Conservation (phyloP, 2,329 filamentous ascomycete species). For the Rosellinia necatrix region DNA sequence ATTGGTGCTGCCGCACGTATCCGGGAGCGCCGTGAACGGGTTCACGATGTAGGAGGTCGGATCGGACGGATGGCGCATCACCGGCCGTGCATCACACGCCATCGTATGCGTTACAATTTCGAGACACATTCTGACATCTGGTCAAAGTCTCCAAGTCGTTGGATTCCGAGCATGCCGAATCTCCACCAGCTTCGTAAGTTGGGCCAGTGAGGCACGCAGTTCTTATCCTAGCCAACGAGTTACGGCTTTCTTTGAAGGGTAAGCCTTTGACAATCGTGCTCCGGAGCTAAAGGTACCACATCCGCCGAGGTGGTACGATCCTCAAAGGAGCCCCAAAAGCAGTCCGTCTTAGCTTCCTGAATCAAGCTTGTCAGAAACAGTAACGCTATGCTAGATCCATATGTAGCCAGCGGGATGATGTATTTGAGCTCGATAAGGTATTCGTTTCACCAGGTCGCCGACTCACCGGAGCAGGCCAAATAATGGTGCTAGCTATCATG, state of each 20-base stretch:
- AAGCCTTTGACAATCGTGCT: background rate
- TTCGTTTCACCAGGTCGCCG: too few relatives aligned
- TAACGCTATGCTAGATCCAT: too few relatives aligned
- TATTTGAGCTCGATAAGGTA: too few relatives aligned
- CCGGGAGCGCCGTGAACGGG: slow-evolving; percentile 2
- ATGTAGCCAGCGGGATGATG: too few relatives aligned
- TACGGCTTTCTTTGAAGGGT: background rate
- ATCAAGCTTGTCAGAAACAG: too few relatives aligned
- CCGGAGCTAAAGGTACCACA: background rate
- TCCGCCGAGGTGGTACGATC: background rate
- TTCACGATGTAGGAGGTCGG: slow-evolving; percentile 3
- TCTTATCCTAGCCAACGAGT: background rate
- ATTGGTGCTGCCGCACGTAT: background rate
- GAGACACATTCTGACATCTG: slow-evolving; percentile 31
- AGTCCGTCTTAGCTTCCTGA: background rate
- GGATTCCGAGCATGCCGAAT: background rate
- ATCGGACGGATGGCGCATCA: slow-evolving; percentile 9
- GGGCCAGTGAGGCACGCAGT: background rate
- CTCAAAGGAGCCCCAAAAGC: background rate
- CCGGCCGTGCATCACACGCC: slow-evolving; percentile 14
- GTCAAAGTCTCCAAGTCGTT: background rate
- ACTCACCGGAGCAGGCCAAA: too few relatives aligned
- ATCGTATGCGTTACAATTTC: slow-evolving; percentile 15
- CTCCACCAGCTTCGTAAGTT: background rate
- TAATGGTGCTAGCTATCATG: too few relatives aligned